Percentiles rank a stretch among this genome's conserved stretches.
These are phyloP conservation scores for Cladosporium sphaerospermum DNA, from an alignment of 2,329 filamentous ascomycete species.

Conservation along the genomic window DNA sequence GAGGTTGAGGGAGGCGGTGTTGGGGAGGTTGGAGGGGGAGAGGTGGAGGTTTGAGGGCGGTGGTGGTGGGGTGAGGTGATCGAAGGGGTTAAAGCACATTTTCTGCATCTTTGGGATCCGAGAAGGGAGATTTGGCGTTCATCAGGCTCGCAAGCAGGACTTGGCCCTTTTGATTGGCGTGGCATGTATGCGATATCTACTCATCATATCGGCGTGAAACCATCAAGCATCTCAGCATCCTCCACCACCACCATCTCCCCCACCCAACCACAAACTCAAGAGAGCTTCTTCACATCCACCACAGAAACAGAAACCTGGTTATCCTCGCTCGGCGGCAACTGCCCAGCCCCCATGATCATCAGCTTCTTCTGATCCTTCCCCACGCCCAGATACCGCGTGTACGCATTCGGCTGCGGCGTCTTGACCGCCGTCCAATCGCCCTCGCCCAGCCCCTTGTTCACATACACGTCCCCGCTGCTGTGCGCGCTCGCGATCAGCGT, in stretches of 20 bases:
- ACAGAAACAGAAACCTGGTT: conserved; percentile 1
- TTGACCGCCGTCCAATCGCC: conserved; percentile 2
- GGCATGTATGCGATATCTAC: no score
- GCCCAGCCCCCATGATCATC: conserved; percentile 9
- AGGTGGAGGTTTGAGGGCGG: conserved; percentile 3
- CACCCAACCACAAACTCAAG: background rate
- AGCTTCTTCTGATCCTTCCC: conserved; percentile 5
- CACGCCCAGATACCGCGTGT: conserved; percentile 6
- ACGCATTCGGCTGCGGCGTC: background rate
- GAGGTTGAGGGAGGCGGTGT: background rate
- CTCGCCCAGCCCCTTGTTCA: conserved; percentile 7
- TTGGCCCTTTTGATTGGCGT: no score
- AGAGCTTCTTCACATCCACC: conserved; percentile 4
- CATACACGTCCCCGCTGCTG: conserved; percentile 1
- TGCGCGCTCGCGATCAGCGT: conserved; percentile 40
- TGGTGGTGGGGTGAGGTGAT: no score
- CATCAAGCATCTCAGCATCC: no score
- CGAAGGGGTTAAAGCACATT: no score
- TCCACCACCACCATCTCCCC: no score
- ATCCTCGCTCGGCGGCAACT: conserved; percentile 4
- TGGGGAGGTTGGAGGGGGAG: conserved; percentile 7
- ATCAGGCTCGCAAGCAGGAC: no score
- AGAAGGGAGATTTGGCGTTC: no score
- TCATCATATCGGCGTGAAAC: no score
- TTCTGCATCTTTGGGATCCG: no score